Evolutionary conservation across 495 filamentous ascomycete species (phyloP), one percentile per base, ranked within the genome.

Genomic region (Penicillium nucicola): DNA sequence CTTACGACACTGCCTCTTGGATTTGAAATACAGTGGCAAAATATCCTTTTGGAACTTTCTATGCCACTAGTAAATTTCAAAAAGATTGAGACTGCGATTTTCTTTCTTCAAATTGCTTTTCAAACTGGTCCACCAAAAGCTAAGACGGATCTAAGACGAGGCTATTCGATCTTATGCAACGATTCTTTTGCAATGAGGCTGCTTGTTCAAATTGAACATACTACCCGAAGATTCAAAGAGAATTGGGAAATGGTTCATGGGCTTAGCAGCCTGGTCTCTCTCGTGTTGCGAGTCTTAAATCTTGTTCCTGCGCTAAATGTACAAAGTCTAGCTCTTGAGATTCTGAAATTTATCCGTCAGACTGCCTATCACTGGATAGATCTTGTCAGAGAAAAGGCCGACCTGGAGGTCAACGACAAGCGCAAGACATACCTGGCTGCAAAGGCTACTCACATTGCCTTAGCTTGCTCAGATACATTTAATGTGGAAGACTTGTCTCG

Each of bases 11-110:
- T 84, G 20, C 70, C 78, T 2, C 57, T 74, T 0, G 80, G 80
- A 1, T 50, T 71, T 20, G 54, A 62, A 0, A 61, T 84, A 19
- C 79, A 84, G 39, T 81, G 79, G 77, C 56, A 73, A 25, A 84
- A 84, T 41, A 73, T 85, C 13, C 58, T 79, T 0, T 52, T 70
- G 13, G 75, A 84, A 52, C 61, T 86, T n/a, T 54, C 56, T 1
- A 58, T 64, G 4, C 75, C 74, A 2, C 66, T 62, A 8, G 31
- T 86, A 1, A 68, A 75, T 35, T 73, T 77, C 35, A 78, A 68
- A 19, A 71, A 74, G 18, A 43, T 66, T 5, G 68, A 77, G 19
- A 78, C 77, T 0, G 55, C 55, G 7, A 44, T 74, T 0, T 64
- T 83, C 20, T 36, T 83, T 5, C 56, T 72, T 11, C 82, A 85